These are phyloP conservation scores for Cyclotella atomus DNA, from an alignment of 108 stramenopile species.

Conservation along the genomic window DNA sequence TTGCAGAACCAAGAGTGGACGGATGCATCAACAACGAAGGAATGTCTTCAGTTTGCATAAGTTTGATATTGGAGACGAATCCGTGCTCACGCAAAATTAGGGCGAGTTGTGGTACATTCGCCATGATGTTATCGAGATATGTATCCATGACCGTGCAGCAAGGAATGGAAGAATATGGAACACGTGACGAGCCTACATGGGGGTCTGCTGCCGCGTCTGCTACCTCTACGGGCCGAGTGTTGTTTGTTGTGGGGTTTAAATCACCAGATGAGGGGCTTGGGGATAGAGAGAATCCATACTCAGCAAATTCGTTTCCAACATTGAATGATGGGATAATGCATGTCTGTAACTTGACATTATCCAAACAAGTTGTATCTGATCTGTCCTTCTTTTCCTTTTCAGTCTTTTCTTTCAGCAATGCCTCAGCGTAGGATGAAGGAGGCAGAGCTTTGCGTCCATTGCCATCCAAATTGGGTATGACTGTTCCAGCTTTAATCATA, in stretches of 20 bases:
- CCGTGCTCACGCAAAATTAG: constrained; percentile 83
- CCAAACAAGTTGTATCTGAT: constrained; percentile 37
- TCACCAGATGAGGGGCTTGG: constrained; percentile 9
- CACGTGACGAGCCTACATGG: constrained; percentile 24
- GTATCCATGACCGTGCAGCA: constrained; percentile 78
- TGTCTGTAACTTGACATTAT: constrained; percentile 66
- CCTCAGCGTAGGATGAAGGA: constrained; percentile 36
- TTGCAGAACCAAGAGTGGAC: constrained; percentile 57
- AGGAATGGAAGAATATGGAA: constrained; percentile 43
- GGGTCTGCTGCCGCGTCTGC: background rate
- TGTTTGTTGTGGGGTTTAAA: too few species aligned
- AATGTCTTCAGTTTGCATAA: constrained; percentile 74
- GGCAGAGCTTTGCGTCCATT: constrained; percentile 5
- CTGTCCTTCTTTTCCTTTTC: background rate
- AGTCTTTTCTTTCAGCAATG: constrained; percentile 27
- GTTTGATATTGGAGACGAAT: constrained; percentile 80
- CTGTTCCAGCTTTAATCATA: constrained; percentile 16
- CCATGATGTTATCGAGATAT: constrained; percentile 88
- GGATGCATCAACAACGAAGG: constrained; percentile 76
- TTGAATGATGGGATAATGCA: constrained; percentile 66
- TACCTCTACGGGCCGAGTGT: too few species aligned
- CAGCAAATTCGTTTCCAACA: constrained; percentile 27
- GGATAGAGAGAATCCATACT: constrained; percentile 31
- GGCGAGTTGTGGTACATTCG: constrained; percentile 88
- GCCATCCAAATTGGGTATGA: background rate